Evolutionary conservation across 768 basidiomycete genomes (phyloP).

Genomic region (Naganishia onofrii): DNA sequence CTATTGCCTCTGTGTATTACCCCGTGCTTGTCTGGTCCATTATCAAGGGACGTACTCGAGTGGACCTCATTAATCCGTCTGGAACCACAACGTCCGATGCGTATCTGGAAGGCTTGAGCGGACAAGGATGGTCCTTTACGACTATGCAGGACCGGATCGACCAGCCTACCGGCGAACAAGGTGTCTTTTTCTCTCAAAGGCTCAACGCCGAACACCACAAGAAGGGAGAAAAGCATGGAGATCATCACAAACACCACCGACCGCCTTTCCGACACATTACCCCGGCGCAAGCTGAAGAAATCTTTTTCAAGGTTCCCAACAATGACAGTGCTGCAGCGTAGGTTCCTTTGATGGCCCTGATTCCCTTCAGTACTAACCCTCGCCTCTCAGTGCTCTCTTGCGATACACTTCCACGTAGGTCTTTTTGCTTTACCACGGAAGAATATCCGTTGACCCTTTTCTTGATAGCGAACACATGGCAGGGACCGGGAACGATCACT

Average conservation of each 20-base stretch:
- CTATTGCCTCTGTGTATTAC: neutral
- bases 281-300: constrained; percentile 43
- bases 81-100: neutral
- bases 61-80: neutral
- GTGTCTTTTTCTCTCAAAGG: neutral
- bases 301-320: constrained; percentile 46
- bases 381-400: constrained; percentile 38
- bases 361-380: neutral
- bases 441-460: neutral
- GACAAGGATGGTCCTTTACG: constrained; percentile 12
- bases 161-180: neutral
- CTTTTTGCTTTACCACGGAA: neutral
- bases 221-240: constrained; percentile 3
- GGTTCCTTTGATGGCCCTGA: constrained; percentile 22
- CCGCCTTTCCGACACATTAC: constrained; percentile 19
- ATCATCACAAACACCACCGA: constrained; percentile 24
- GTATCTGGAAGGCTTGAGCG: constrained; percentile 7
- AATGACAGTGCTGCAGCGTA: constrained; percentile 47
- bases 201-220: neutral
- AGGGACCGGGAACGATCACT: constrained; percentile 46
- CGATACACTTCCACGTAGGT: constrained; percentile 42
- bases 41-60: neutral
- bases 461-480: constrained; percentile 41
- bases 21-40: neutral
- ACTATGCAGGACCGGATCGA: neutral